Percentiles rank a stretch among this genome's conserved stretches.
These are phyloP conservation scores for Penstemon newberryi DNA, from an alignment of 257 asterid genomes.

Conservation along the genomic window DNA sequence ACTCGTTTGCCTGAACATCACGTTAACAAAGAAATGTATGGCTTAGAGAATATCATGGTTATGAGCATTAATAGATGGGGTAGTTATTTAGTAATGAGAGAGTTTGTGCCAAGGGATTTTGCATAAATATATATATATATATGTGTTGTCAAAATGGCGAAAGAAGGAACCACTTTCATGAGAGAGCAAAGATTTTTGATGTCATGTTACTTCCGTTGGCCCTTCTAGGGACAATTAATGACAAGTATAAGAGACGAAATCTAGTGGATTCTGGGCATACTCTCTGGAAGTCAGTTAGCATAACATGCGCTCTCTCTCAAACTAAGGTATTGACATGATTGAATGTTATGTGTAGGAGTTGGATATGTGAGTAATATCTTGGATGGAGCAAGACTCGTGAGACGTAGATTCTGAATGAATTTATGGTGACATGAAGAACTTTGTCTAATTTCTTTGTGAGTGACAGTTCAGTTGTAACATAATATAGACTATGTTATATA, in stretches of 20 bases:
- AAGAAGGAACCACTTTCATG: background rate
- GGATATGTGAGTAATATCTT: background rate
- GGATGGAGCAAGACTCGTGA: background rate
- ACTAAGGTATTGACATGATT: background rate
- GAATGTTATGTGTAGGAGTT: background rate
- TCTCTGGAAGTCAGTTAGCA: background rate
- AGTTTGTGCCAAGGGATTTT: background rate
- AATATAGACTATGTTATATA: background rate
- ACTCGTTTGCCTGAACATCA: background rate
- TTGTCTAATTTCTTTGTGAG: background rate
- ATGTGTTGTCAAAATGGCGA: background rate
- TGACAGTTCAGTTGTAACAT: background rate
- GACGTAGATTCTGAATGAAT: too few relatives aligned
- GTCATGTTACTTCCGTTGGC: background rate
- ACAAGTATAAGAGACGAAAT: background rate
- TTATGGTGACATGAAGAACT: too few relatives aligned
- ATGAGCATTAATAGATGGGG: background rate
- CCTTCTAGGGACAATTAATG: background rate
- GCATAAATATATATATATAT: background rate
- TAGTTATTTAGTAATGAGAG: conserved; percentile 5
- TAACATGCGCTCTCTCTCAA: background rate
- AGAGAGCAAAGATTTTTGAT: background rate
- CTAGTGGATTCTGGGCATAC: background rate
- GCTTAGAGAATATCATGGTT: background rate
- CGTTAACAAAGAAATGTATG: background rate